These are phyloP conservation scores for Fraxinus floribunda DNA, from an alignment of 305 asterid species.

Conservation along the genomic window DNA sequence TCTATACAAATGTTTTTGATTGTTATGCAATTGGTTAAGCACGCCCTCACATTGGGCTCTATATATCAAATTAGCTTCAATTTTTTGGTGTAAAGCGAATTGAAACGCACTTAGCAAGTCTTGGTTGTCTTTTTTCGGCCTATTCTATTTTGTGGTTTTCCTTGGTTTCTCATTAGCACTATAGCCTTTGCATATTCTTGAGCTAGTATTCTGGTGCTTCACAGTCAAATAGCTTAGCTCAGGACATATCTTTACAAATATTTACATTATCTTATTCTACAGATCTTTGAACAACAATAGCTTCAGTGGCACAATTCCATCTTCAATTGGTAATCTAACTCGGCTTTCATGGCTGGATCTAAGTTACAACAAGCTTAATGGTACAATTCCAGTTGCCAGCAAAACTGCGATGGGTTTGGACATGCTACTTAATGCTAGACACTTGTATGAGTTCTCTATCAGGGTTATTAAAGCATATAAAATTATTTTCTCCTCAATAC, in stretches of 20 bases:
- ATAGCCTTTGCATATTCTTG: not conserved
- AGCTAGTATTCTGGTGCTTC: not conserved
- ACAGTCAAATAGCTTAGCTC: not conserved
- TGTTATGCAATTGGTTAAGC: not conserved
- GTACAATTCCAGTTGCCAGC: conserved; percentile 66
- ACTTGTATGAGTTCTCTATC: conserved; percentile 55
- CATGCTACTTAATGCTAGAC: conserved; percentile 56
- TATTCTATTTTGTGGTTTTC: not conserved
- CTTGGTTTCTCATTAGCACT: not conserved
- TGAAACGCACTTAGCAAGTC: not conserved
- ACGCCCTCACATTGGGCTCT: not conserved
- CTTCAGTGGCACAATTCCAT: conserved; percentile 77
- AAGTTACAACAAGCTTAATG: conserved; percentile 64
- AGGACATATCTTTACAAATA: not conserved
- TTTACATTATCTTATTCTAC: conserved; percentile 17
- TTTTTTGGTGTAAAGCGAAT: not conserved
- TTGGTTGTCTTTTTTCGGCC: not conserved
- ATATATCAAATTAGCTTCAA: not conserved
- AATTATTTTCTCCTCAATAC: not conserved
- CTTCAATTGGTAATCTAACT: conserved; percentile 67
- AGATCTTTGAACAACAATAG: conserved; percentile 71
- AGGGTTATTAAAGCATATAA: not conserved
- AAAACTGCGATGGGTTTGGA: conserved; percentile 62
- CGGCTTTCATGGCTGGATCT: conserved; percentile 80
- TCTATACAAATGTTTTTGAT: not conserved